These are phyloP conservation scores for Ascochyta clinopodiicola DNA, from an alignment of 2,329 filamentous ascomycete genomes.

Conservation along the genomic window DNA sequence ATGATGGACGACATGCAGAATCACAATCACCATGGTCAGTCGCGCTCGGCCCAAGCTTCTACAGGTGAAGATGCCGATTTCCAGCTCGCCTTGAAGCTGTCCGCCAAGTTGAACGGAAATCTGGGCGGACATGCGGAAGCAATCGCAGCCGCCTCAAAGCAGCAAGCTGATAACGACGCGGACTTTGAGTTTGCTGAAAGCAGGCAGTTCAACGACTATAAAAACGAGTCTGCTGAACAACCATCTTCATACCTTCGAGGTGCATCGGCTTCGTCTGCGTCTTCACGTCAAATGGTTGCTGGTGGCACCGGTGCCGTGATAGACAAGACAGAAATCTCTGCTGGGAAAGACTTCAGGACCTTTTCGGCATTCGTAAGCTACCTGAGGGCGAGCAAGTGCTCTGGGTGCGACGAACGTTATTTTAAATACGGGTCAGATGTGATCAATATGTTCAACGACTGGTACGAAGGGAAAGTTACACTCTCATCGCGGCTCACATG, in stretches of 20 bases:
- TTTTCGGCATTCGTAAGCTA: conserved; percentile 21
- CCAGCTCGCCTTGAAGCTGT: conserved; percentile 7
- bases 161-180: neutral
- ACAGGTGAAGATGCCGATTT: neutral
- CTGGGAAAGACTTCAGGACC: conserved; percentile 1
- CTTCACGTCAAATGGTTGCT: neutral
- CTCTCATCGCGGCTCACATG: conserved; percentile 26
- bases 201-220: neutral
- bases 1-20: neutral
- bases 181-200: conserved; percentile 7
- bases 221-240: neutral
- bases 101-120: conserved; percentile 15
- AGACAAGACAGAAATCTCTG: conserved; percentile 4
- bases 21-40: neutral
- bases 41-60: neutral
- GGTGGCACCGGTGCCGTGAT: neutral
- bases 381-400: conserved; percentile 19
- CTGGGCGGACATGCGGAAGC: neutral
- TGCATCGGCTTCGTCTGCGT: neutral
- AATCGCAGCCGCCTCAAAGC: conserved; percentile 2
- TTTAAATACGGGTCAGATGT: conserved; percentile 20
- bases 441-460: conserved; percentile 21
- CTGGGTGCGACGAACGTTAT: conserved; percentile 14
- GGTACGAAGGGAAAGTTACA: conserved; percentile 14
- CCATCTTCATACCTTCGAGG: neutral